Evolutionary conservation across 2,329 filamentous ascomycete species (phyloP).

Genomic region (Fusarium sp.): DNA sequence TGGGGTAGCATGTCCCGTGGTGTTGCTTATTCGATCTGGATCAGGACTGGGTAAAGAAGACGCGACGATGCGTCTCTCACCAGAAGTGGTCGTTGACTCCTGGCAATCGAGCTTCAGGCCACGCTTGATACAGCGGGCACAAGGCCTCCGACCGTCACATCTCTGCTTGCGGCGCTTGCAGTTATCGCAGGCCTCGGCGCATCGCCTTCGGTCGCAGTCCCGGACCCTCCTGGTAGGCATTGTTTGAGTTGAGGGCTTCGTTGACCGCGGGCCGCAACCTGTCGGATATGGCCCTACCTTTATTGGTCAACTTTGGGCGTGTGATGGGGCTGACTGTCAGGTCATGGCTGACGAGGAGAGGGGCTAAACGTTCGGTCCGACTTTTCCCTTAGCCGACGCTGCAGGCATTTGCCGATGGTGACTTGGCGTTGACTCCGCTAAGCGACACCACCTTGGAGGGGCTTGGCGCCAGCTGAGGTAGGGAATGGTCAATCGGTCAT

Average conservation of each 20-base stretch:
- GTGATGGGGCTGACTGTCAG: constrained; percentile 14
- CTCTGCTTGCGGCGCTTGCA: constrained; percentile 43
- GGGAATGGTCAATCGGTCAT: background rate
- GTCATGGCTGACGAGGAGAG: constrained; percentile 14
- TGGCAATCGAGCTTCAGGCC: constrained; percentile 39
- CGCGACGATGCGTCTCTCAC: constrained; percentile 31
- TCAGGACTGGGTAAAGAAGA: constrained; percentile 43
- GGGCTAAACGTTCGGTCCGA: background rate
- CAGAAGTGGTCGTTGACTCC: constrained; percentile 10
- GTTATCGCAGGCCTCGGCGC: constrained; percentile 42
- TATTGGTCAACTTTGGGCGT: constrained; percentile 22
- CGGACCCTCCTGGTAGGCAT: constrained; percentile 44
- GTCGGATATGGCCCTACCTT: constrained; percentile 36
- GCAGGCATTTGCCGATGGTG: background rate
- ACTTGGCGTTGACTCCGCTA: background rate
- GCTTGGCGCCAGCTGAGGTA: background rate
- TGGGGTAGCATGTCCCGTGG: constrained; percentile 28
- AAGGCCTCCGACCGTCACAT: constrained; percentile 40
- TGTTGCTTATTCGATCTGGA: constrained; percentile 39
- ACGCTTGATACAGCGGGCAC: constrained; percentile 41
- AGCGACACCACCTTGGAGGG: background rate
- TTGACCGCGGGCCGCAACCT: constrained; percentile 34
- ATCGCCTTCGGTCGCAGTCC: constrained; percentile 40
- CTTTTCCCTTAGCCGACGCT: background rate
- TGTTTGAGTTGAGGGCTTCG: constrained; percentile 7